Conservation (phyloP, 2,329 filamentous ascomycete genomes). For the Lasiodiplodia gonubiensis region DNA sequence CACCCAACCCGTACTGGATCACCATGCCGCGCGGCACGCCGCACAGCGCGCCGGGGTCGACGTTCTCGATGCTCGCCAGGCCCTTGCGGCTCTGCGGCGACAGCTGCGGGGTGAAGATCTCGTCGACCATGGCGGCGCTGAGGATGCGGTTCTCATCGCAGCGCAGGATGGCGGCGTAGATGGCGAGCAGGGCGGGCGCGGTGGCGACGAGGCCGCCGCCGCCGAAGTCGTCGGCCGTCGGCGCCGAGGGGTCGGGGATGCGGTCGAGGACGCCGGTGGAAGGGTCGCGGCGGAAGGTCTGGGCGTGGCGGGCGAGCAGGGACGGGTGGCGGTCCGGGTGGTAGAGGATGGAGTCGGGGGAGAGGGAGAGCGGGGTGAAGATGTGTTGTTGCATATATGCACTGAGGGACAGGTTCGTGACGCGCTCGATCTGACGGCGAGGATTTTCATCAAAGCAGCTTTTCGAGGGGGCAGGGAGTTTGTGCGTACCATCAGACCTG, state of each 20-base stretch:
- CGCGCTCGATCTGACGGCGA: conserved; percentile 33
- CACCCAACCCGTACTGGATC: conserved; percentile 12
- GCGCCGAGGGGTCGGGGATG: not conserved
- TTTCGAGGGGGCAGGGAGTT: not conserved
- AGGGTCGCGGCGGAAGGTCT: conserved; percentile 34
- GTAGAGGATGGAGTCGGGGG: conserved; percentile 33
- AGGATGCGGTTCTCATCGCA: not conserved
- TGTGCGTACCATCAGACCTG: conserved; percentile 29
- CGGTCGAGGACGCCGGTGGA: not conserved
- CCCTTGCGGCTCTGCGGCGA: not conserved
- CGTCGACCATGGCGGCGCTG: not conserved
- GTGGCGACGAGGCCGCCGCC: conserved; percentile 18
- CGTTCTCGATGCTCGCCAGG: not conserved
- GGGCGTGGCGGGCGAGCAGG: conserved; percentile 10
- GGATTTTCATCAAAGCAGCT: not conserved
- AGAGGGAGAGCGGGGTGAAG: conserved; percentile 34
- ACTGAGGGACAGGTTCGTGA: conserved; percentile 33
- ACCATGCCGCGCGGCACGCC: not conserved
- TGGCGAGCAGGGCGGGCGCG: conserved; percentile 6
- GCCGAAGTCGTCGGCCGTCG: conserved; percentile 19
- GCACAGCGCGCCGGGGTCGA: conserved; percentile 9
- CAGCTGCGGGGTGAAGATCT: conserved; percentile 20
- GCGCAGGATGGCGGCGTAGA: conserved; percentile 18
- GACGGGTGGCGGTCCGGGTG: conserved; percentile 20
- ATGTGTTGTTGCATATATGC: conserved; percentile 37